Percentiles rank a stretch among this genome's conserved stretches.
Conservation (phyloP, 352 stramenopile genomes). For the Nothophytophthora sp. region DNA sequence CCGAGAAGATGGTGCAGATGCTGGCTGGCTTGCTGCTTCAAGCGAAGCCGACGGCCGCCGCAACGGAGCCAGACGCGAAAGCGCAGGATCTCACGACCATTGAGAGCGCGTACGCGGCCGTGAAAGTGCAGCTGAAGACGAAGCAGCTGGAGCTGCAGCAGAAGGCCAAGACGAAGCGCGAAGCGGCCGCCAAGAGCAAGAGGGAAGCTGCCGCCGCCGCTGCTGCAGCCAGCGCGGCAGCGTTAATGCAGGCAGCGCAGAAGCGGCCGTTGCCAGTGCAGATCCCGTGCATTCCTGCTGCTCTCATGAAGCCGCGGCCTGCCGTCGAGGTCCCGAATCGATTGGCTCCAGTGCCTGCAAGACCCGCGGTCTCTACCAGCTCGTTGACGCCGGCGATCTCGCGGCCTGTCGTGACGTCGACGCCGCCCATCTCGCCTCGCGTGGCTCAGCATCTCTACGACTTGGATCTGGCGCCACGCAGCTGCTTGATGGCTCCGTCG, state of each 20-base stretch:
- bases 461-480: conserved; percentile 55
- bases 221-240: conserved; percentile 8
- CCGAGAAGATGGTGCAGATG: conserved; percentile 55
- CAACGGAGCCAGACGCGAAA: conserved; percentile 8
- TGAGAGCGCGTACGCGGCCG: background rate
- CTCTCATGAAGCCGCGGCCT: conserved; percentile 24
- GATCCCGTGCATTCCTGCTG: background rate
- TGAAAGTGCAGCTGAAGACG: background rate
- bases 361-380: background rate
- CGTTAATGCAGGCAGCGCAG: conserved; percentile 11
- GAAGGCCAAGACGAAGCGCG: background rate
- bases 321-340: background rate
- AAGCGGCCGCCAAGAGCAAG: background rate
- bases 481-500: conserved; percentile 28
- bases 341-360: background rate
- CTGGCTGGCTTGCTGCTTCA: conserved; percentile 32
- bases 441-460: conserved; percentile 73
- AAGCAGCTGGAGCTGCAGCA: conserved; percentile 1
- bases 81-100: too few relatives aligned
- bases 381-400: background rate
- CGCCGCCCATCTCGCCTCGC: conserved; percentile 47
- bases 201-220: background rate
- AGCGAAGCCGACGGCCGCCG: conserved; percentile 21
- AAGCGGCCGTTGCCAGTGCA: conserved; percentile 34
- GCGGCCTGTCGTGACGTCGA: background rate